These are phyloP conservation scores for Pinus albicaulis DNA, from an alignment of 75 land plant genomes.

Conservation along the genomic window DNA sequence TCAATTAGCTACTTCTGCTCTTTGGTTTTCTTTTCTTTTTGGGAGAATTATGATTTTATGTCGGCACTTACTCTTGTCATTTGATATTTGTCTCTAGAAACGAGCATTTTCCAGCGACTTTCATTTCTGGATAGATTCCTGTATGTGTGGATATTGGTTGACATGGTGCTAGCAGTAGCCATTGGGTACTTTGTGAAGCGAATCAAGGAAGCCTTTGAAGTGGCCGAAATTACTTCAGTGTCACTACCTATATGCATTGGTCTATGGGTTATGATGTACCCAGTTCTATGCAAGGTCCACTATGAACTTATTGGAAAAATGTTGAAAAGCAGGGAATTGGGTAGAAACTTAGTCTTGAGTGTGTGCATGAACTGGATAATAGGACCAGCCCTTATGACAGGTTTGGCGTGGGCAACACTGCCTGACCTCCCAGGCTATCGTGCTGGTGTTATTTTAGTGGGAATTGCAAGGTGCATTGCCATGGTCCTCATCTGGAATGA, in stretches of 20 bases:
- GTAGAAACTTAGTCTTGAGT: slow-evolving; percentile 15
- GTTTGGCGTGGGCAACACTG: slow-evolving; percentile 46
- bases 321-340: slow-evolving; percentile 7
- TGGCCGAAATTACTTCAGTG: slow-evolving; percentile 26
- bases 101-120: slow-evolving; percentile 19
- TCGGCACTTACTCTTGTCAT: too few relatives aligned
- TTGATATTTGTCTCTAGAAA: background rate
- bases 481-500: slow-evolving; percentile 55
- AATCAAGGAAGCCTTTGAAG: slow-evolving; percentile 24
- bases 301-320: slow-evolving; percentile 17
- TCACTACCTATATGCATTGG: slow-evolving; percentile 43
- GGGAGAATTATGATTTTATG: too few relatives aligned
- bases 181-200: slow-evolving; percentile 29
- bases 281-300: slow-evolving; percentile 37
- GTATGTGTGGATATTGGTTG: slow-evolving; percentile 36
- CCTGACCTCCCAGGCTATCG: slow-evolving; percentile 39
- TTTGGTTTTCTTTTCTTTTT: too few relatives aligned
- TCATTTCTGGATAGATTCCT: slow-evolving; percentile 35
- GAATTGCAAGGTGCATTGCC: slow-evolving; percentile 48
- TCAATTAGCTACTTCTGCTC: too few relatives aligned
- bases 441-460: slow-evolving; percentile 39
- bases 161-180: slow-evolving; percentile 29
- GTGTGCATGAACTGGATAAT: slow-evolving; percentile 33
- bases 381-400: slow-evolving; percentile 44
- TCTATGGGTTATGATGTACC: slow-evolving; percentile 50